These are phyloP conservation scores for Tuber melanosporum DNA, from an alignment of 495 filamentous ascomycete genomes.

Conservation along the genomic window DNA sequence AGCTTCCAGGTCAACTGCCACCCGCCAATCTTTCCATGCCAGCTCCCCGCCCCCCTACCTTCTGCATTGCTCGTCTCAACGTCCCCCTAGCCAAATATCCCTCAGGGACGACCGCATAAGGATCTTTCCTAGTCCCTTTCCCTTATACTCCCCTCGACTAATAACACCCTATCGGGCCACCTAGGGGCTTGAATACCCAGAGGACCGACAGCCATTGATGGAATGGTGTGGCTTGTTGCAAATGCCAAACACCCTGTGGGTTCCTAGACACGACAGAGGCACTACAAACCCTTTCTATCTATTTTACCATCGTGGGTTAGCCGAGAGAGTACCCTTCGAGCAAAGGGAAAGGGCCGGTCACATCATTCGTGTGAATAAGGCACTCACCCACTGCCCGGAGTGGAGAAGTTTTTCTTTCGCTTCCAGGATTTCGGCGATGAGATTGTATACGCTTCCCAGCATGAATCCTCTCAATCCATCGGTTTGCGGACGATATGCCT, in stretches of 20 bases:
- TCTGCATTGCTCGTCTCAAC: not conserved
- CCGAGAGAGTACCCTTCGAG: not conserved
- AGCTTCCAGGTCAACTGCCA: slow-evolving; percentile 9
- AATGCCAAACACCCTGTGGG: not conserved
- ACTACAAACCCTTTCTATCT: not conserved
- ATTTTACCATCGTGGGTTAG: not conserved
- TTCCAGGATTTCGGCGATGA: slow-evolving; percentile 2
- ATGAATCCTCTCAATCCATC: not conserved
- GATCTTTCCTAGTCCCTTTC: slow-evolving; percentile 5
- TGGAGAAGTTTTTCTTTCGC: not conserved
- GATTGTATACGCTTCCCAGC: not conserved
- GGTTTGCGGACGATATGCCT: not conserved
- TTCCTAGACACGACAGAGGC: slow-evolving; percentile 4
- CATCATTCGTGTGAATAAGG: not conserved
- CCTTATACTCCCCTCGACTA: slow-evolving; percentile 8
- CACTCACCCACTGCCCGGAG: not conserved
- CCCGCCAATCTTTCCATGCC: slow-evolving; percentile 4
- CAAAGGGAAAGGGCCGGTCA: not conserved
- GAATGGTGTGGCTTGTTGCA: slow-evolving; percentile 7
- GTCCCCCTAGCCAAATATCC: not conserved
- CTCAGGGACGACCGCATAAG: slow-evolving; percentile 7
- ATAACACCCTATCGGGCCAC: slow-evolving; percentile 8
- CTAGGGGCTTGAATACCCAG: slow-evolving; percentile 8
- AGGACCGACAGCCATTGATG: not conserved
- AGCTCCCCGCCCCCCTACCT: not conserved